phyloP scores from a whole-genome alignment of 208 protist species.

The Entamoeba histolytica region DNA sequence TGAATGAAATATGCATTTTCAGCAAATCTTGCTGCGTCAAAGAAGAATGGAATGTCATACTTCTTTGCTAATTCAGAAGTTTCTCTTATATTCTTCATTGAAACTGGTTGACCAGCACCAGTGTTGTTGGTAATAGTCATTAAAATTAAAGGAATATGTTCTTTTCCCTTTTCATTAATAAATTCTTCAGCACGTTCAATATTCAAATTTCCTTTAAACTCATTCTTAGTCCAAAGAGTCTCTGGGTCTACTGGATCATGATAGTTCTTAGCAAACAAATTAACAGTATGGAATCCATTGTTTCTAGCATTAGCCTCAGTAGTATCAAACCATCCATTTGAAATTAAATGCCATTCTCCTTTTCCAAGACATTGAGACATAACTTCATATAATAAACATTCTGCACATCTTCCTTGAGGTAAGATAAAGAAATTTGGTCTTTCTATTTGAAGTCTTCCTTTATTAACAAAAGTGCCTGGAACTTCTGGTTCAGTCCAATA shows the following conservation, averaged over 20 bases:
- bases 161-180: conserved; percentile 5
- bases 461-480: conserved; percentile 9
- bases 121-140: conserved; percentile 38
- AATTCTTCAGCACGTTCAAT: conserved; percentile 11
- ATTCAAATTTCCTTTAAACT: conserved; percentile 34
- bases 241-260: background rate
- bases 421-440: conserved; percentile 20
- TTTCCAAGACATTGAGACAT: background rate
- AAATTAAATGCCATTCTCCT: background rate
- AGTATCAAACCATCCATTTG: conserved; percentile 23
- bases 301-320: conserved; percentile 3
- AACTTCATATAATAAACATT: conserved; percentile 4
- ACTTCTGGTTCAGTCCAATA: background rate
- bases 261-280: conserved; percentile 8
- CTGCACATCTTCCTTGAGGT: conserved; percentile 11
- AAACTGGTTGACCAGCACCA: conserved; percentile 32
- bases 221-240: conserved; percentile 15
- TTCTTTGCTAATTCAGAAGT: background rate
- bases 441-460: conserved; percentile 8
- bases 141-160: conserved; percentile 24
- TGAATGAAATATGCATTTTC: conserved; percentile 38
- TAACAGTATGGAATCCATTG: conserved; percentile 5
- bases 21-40: conserved; percentile 33
- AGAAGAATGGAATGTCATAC: conserved; percentile 20
- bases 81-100: conserved; percentile 32